Base-by-base conservation (phyloP, 352 stramenopile species). In the Phytopythium mirpurense region DNA sequence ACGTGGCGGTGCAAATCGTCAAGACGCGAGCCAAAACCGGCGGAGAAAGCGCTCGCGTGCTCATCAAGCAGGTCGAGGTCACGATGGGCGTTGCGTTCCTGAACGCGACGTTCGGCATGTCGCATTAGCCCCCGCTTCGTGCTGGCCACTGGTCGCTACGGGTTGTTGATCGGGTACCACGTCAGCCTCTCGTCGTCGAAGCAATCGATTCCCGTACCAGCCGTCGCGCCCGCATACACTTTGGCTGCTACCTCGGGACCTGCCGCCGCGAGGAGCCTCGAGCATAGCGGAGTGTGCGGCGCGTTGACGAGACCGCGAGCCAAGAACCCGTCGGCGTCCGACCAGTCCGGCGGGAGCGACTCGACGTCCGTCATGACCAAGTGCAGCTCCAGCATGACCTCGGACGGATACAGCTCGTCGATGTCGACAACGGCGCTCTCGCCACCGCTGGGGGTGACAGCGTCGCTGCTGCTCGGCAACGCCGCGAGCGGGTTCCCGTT, bases 31-130 rank as follows among this genome's bases (percentile, higher is more conserved):
- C 12, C 5, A 32, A 31, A 31, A 21, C 23, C n/a, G 56, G 9
- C 18, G 62, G 12, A 45, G 26, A 24, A 63, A 41, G 56, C 67
- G 51, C 59, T 53, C 40, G 34, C 46, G 18, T 29, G 5, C n/a
- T 31, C 40, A 64, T 70, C 38, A 67, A 68, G 43, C 76, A 82
- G 41, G 51, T 83, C 47, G 59, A 66, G 18, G 46, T 83, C 41
- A 35, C 59, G 21, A 52, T 87, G 18, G 74, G 64, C 21, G 34
- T 78, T 15, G 21, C 51, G 9, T 85, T 87, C 54, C 60, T 88
- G 51, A 80, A 88, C 50, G 44, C 52, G 4, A 77, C 68, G 15
- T 86, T 83, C 26, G 58, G 59, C 16, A 86, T 72, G 1, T 62
- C 64, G 21, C 77, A 88, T 50, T 47, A 47, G 23, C 9, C 23